phyloP scores from a whole-genome alignment of 2,329 filamentous ascomycete genomes.

The Colletotrichum chrysophilum region DNA sequence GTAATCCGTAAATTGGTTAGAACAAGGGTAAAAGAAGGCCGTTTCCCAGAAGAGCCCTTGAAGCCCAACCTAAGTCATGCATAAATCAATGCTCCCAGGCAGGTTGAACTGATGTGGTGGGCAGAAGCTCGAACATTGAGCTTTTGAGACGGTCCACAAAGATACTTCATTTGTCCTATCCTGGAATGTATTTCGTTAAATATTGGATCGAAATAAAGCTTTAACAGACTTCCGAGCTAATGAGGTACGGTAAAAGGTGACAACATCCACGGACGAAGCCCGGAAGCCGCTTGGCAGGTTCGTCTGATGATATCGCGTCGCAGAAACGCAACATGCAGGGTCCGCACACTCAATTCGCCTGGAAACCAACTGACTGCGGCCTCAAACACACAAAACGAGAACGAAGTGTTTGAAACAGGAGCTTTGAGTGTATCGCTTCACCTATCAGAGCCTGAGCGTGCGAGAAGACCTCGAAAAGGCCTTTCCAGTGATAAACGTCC shows the following conservation, averaged over 20 bases:
- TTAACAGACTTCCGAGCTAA: not conserved
- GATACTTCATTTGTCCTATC: not conserved
- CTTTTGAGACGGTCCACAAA: not conserved
- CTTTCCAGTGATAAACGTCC: not conserved
- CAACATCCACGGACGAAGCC: not conserved
- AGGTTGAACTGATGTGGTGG: fast-evolving
- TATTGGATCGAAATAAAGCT: not conserved
- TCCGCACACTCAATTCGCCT: not conserved
- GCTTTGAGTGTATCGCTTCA: not conserved
- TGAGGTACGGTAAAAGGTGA: not conserved
- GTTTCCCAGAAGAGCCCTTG: fast-evolving
- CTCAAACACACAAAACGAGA: not conserved
- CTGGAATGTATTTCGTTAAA: not conserved
- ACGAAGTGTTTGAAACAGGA: not conserved
- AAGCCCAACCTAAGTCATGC: fast-evolving
- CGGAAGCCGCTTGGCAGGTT: not conserved
- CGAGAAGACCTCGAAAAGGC: not conserved
- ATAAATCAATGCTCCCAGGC: not conserved
- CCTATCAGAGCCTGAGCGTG: not conserved
- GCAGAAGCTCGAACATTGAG: not conserved
- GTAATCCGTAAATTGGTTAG: fast-evolving
- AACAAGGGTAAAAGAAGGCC: not conserved
- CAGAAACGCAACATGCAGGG: not conserved
- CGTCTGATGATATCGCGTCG: not conserved
- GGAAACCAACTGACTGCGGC: not conserved